Evolutionary conservation across 805 yeast species (phyloP), one percentile per base, ranked within the genome.

Genomic region (Helenozyma baotianmanensis): DNA sequence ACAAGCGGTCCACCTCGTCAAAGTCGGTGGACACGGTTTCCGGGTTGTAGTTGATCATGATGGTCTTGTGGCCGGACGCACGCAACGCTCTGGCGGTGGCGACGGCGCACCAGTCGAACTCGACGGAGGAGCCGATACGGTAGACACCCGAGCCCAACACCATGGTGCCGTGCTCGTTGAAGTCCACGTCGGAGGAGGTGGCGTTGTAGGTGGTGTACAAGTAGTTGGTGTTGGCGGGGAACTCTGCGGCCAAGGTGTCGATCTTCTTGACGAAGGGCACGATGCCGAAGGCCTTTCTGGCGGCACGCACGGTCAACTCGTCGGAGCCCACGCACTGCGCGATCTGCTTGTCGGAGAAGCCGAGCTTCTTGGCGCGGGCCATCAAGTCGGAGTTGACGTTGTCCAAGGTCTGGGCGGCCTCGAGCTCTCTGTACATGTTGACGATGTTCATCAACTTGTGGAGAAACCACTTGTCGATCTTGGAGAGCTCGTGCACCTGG

Each of bases 81-180:
- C 98, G 80, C 51, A 90, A 78, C 27, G 97, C 88, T 59, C 97
- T 80, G 36, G 95, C 96, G 38, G 98, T 84, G 44, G 92, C 78
- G 43, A 90, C 98, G 35, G 97, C 98, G 74, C 98, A 90, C 98
- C 98, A 90, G 64, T 90, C 98, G 54, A 90, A 90, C 68, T 92
- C 98, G 35, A 90, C 98, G 21, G 97, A 88, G 2, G 97, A 89
- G 39, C 98, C 98, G 60, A 90, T 90, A 64, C 98, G 79, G 76
- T 90, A 90, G 32, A 92, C 98, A 70, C 98, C 97, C n/a, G 97
- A 88, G 34, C 97, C 98, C 50, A 90, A 73, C 25, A 90, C 97
- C 78, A 92, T 70, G 40, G 92, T 82, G 55, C 97, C 97, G 47
- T 84, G 74, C 39, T 90, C 97, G 51, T 82, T 76, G 56, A 90